phyloP scores from a whole-genome alignment of 345 rosid genomes.

The Noccaea bulbosa region DNA sequence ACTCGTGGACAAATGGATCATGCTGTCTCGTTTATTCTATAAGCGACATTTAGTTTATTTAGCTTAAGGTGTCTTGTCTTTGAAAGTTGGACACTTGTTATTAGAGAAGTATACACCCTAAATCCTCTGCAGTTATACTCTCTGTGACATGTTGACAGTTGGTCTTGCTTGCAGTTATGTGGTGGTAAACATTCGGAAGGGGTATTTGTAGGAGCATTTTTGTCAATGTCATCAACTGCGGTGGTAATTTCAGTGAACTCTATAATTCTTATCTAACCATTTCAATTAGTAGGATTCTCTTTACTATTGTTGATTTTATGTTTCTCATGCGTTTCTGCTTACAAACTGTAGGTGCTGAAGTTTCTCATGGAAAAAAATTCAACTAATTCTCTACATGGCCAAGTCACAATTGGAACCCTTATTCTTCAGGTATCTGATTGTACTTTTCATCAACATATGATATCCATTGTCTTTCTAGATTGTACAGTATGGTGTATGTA shows the following conservation, averaged over 20 bases:
- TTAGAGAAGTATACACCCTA: background rate
- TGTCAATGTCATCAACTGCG: conserved; percentile 96
- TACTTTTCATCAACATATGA: conserved; percentile 22
- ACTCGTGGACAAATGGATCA: background rate
- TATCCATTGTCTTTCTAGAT: conserved; percentile 14
- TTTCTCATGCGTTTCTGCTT: conserved; percentile 9
- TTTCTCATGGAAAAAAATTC: conserved; percentile 90
- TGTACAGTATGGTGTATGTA: background rate
- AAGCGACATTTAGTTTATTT: conserved; percentile 1
- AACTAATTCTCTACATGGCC: conserved; percentile 76
- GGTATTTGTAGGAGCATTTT: conserved; percentile 83
- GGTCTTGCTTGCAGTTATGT: conserved; percentile 70
- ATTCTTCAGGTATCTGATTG: conserved; percentile 72
- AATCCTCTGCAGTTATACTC: conserved; percentile 14
- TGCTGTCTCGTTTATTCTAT: conserved; percentile 2
- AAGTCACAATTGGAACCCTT: conserved; percentile 85
- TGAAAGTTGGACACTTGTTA: conserved; percentile 7
- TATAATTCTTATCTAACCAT: conserved; percentile 10
- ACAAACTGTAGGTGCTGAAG: conserved; percentile 65
- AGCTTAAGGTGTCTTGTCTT: background rate
- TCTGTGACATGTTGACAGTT: conserved; percentile 2
- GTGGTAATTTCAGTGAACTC: conserved; percentile 61
- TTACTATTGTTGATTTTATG: conserved; percentile 1
- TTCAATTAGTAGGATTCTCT: background rate
- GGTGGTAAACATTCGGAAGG: conserved; percentile 91